Conservation (phyloP, 2,329 filamentous ascomycete genomes). For the Scortechinia acanthostroma region DNA sequence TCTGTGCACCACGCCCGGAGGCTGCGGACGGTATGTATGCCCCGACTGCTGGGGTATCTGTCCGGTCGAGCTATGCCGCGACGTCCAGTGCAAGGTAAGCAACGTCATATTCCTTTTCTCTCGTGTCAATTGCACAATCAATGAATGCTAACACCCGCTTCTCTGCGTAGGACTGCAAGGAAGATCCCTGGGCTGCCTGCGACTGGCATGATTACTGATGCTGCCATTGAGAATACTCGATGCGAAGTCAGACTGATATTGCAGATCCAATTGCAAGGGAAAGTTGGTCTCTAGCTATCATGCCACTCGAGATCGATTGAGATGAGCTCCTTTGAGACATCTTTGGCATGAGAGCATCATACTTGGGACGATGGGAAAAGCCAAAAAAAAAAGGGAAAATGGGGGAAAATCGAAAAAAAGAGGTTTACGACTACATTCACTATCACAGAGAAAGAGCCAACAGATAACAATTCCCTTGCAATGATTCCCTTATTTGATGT, state of each 20-base stretch:
- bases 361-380: too few relatives aligned
- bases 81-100: slow-evolving; percentile 20
- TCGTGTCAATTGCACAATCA: not conserved
- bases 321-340: not conserved
- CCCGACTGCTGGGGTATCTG: slow-evolving; percentile 22
- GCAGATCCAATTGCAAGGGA: slow-evolving; percentile 1
- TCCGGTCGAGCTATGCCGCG: slow-evolving; percentile 17
- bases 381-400: too few relatives aligned
- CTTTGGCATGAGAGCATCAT: too few relatives aligned
- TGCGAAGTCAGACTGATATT: not conserved
- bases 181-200: slow-evolving; percentile 14
- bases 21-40: slow-evolving; percentile 19
- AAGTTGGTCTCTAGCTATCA: not conserved
- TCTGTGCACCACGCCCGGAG: slow-evolving; percentile 16
- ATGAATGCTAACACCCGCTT: not conserved
- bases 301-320: not conserved
- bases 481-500: too few relatives aligned
- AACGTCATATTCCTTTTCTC: not conserved
- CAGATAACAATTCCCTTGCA: too few relatives aligned
- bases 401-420: too few relatives aligned
- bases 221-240: not conserved
- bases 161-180: slow-evolving; percentile 18
- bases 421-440: too few relatives aligned
- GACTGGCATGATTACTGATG: slow-evolving; percentile 5
- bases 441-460: too few relatives aligned